Base-by-base conservation (phyloP, 768 basidiomycete genomes). In the Trametes meyenii region DNA sequence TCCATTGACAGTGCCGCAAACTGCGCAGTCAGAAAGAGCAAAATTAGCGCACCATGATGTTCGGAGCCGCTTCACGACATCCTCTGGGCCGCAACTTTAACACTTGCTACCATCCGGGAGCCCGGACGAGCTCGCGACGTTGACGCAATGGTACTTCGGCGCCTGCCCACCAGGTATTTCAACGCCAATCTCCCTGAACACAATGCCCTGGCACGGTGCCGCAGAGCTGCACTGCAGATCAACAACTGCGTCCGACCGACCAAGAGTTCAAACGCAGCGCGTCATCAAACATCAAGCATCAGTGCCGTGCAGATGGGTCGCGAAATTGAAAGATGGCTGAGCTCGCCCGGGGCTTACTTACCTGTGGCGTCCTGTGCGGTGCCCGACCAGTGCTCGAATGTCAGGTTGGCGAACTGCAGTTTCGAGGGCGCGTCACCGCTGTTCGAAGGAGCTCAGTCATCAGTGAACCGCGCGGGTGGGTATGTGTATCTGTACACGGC, bases 371-470 rank as follows among this genome's bases (percentile, higher is more conserved):
- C 58, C 51, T 65, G 55, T 5, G 80, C 74, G 1, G 80, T 84
- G 29, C 84, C 83, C 33, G 69, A 74, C 77, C 81, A 82, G 62
- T 80, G 73, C 17, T 72, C 71, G 61, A 82, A 85, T 24, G 72
- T 72, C 21, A 85, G 69, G 50, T 80, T 74, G 46, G 76, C 75
- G 63, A 86, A 83, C 57, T 76, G 77, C 45, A 83, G 64, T 23
- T 69, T 73, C 4, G 84, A 85, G 7, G 82, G 82, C 17, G 72
- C 66, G 69, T 85, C 83, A 5, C 73, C 79, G n/a, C 83, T 83
- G 51, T 21, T 40, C 39, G 23, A n/a, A 23, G 44, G 24, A 2
- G 14, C 2, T 19, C 39, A 26, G 3, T 23, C 5, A 48, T 33
- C 29, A 33, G 29, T 33, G 8, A 33, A 33, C 29, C 29, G 29